Evolutionary conservation across 495 filamentous ascomycete species (phyloP), one percentile per base, ranked within the genome.

Genomic region (Trichocladium uniseriatum): DNA sequence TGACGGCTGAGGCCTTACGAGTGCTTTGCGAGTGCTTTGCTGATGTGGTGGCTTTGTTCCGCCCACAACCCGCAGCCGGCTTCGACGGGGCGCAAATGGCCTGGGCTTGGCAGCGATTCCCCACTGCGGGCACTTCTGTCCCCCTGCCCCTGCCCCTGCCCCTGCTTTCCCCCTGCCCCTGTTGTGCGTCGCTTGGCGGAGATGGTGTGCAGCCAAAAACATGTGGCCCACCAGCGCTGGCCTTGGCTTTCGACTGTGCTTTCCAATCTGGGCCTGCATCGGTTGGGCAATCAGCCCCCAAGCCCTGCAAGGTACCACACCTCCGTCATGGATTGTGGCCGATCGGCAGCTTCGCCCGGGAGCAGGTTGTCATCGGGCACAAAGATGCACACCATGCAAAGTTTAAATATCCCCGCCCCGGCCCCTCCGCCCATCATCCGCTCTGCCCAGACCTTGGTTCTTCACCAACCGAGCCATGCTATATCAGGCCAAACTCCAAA

Each of bases 241-340:
- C 19, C 37, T 37, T 37, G 19, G 3, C 37, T 19, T 18, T 38
- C n/a, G 3, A 18, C 16, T 37, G n/a, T n/a, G 24, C 24, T 8
- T 3, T 27, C 24, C 24, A 8, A 8, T 8, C 24, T 3, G 24
- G 24, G 24, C 24, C n/a, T n/a, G n/a, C n/a, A n/a, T n/a, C n/a
- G n/a, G n/a, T n/a, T n/a, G n/a, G n/a, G n/a, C 24, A 27, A 3
- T 3, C 24, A 27, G 24, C 4, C 24, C 8, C 8, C 4, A 3
- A 27, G 27, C 27, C 24, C 47, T 49, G 47, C 47, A 43, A 49
- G 47, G 47, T 43, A 49, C 47, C 47, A 43, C 47, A 42, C 32
- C 10, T 43, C 22, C 21, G 47, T 44, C 48, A 44, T 38, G 32
- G 11, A 3, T n/a, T n/a, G n/a, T 11, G 16, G 46, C 8, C 38